Evolutionary conservation across 1,139 yeast species (phyloP).

Genomic region (Zygosaccharomyces pseudobailii): DNA sequence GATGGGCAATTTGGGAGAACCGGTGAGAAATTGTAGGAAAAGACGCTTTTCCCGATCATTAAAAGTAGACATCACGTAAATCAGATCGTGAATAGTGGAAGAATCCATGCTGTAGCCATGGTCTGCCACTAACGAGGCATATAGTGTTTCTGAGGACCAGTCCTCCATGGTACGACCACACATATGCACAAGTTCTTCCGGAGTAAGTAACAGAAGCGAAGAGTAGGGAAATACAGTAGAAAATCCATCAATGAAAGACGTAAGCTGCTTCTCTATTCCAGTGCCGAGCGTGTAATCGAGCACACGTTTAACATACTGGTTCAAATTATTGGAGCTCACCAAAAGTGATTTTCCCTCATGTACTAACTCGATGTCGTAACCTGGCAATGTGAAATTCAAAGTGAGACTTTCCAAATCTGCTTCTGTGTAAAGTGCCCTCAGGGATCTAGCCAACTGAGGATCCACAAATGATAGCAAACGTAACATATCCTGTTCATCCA

Average conservation of each 20-base stretch:
- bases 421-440: constrained; percentile 42
- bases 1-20: constrained; percentile 87
- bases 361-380: constrained; percentile 56
- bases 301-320: constrained; percentile 52
- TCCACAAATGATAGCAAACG: constrained; percentile 53
- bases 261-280: constrained; percentile 64
- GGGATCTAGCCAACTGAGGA: constrained; percentile 54
- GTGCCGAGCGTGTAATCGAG: constrained; percentile 56
- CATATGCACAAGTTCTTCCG: constrained; percentile 64
- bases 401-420: constrained; percentile 44
- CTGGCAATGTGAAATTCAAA: constrained; percentile 72
- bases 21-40: constrained; percentile 85
- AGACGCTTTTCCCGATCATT: constrained; percentile 52
- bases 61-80: constrained; percentile 57
- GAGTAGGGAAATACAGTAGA: constrained; percentile 77
- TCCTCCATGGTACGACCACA: constrained; percentile 81
- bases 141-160: constrained; percentile 68
- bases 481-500: constrained; percentile 34
- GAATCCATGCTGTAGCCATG: constrained; percentile 86
- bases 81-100: constrained; percentile 52
- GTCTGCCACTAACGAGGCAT: constrained; percentile 67
- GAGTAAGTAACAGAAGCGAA: constrained; percentile 65
- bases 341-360: constrained; percentile 49
- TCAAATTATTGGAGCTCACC: constrained; percentile 54
- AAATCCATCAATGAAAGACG: constrained; percentile 75